Evolutionary conservation across 1,139 yeast genomes (phyloP), one percentile per base, ranked within the genome.

Genomic region (Protomyces lactucae-debilis): DNA sequence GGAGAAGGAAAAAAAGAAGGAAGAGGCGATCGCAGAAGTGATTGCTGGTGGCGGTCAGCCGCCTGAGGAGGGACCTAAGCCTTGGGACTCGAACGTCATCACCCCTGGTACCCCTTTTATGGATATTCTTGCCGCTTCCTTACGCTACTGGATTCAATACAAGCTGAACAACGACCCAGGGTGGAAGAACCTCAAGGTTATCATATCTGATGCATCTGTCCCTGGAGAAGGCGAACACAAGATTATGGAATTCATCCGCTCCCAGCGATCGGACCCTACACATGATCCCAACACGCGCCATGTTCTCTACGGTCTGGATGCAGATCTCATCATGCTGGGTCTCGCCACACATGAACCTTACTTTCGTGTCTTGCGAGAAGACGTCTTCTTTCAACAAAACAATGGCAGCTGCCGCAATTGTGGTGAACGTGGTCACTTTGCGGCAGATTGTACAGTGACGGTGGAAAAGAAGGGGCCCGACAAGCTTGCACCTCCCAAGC

Each of bases 191-290:
- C 56, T 70, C 69, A 84, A 91, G 70, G 85, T 95, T 65, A 83
- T 95, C 48, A 84, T 95, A 68, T 88, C 96, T 65, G 99, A 96
- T 63, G 97, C 95, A 69, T 93, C 93, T 70, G 98, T 91, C n/a
- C 99, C 99, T 2, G 99, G 99, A 69, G 99, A 95, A 80, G 99
- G 99, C 74, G 99, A 95, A 10, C 99, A 93, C 78, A 93, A 93
- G 75, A 90, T 93, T 71, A 93, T 93, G 99, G 90, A 89, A 72
- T 95, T 85, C 73, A 90, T 95, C 69, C 83, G 99, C 75, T 81
- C 86, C 55, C 87, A 87, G 76, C 85, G 95, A 70, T 82, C 88
- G 14, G 88, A 86, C 70, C 83, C 86, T 0, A 82, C 81, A 59
- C 88, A 90, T 72, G 83, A 92, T 73, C 88, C 95, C 57, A 90